Evolutionary conservation across 2,329 filamentous ascomycete species (phyloP).

Genomic region (Remersonia thermophila): DNA sequence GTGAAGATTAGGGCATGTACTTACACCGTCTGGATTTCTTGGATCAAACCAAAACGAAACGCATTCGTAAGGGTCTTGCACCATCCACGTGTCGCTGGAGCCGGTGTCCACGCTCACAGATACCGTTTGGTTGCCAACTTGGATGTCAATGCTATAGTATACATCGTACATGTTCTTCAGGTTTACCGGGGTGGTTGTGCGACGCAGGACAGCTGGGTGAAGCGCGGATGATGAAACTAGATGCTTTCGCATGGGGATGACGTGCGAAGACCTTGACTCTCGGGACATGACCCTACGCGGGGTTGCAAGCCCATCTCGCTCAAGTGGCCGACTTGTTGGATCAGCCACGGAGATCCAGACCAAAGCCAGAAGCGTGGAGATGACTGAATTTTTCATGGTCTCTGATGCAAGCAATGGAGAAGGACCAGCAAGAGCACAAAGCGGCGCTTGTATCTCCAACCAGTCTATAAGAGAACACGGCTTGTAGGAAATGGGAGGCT

Average conservation of each 20-base stretch:
- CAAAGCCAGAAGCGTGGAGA: not conserved
- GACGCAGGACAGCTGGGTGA: slow-evolving; percentile 1
- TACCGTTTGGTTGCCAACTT: slow-evolving; percentile 16
- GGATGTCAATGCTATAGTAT: slow-evolving; percentile 20
- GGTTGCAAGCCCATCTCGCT: no score
- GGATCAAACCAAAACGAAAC: slow-evolving; percentile 9
- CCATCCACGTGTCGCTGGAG: slow-evolving; percentile 19
- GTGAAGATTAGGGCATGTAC: not conserved
- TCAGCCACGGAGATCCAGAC: not conserved
- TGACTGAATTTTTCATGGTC: slow-evolving; percentile 3
- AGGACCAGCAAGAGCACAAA: no score
- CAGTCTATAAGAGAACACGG: no score
- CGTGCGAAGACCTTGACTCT: slow-evolving; percentile 1
- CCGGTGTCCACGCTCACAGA: slow-evolving; percentile 21
- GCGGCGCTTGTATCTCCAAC: no score
- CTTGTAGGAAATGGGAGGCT: no score
- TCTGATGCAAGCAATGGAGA: no score
- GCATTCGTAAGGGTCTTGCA: slow-evolving; percentile 16
- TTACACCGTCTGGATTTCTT: slow-evolving; percentile 3
- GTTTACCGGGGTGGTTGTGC: slow-evolving; percentile 4
- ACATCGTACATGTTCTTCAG: slow-evolving; percentile 17
- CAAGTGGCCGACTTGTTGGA: no score
- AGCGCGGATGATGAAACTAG: not conserved
- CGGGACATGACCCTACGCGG: no score
- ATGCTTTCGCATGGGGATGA: slow-evolving; percentile 7